phyloP scores from a whole-genome alignment of 192 early-diverging fungal genomes.

The Rhizoclosmatium sp. region DNA sequence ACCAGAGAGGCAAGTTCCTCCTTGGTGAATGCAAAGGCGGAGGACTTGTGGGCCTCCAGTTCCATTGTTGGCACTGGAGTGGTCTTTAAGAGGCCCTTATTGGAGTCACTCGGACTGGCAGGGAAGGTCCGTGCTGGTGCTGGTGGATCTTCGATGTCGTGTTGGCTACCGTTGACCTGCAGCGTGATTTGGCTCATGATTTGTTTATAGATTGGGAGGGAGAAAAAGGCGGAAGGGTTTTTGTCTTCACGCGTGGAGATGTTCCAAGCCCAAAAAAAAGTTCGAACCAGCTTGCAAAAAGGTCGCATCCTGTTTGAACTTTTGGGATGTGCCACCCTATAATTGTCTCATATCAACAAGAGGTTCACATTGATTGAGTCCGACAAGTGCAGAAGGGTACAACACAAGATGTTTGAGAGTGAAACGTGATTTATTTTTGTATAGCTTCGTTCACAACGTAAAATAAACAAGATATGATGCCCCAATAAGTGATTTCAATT shows the following conservation, averaged over 20 bases:
- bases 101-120: neutral
- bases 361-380: no score
- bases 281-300: neutral
- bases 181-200: neutral
- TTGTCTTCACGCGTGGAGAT: no score
- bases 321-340: no score
- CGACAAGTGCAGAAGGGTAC: no score
- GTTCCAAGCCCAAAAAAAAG: neutral
- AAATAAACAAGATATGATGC: neutral
- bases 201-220: no score
- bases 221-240: no score
- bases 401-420: no score
- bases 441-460: neutral
- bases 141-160: neutral
- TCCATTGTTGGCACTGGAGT: neutral
- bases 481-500: neutral
- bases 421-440: no score
- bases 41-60: neutral
- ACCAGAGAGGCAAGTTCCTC: conserved; percentile 51
- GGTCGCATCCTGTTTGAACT: no score
- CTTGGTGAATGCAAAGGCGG: conserved; percentile 30
- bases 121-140: neutral
- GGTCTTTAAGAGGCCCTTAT: neutral
- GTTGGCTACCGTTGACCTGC: neutral
- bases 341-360: no score